Evolutionary conservation across 257 asterid genomes (phyloP), one percentile per base, ranked within the genome.

Genomic region (Solanum medicagineum): DNA sequence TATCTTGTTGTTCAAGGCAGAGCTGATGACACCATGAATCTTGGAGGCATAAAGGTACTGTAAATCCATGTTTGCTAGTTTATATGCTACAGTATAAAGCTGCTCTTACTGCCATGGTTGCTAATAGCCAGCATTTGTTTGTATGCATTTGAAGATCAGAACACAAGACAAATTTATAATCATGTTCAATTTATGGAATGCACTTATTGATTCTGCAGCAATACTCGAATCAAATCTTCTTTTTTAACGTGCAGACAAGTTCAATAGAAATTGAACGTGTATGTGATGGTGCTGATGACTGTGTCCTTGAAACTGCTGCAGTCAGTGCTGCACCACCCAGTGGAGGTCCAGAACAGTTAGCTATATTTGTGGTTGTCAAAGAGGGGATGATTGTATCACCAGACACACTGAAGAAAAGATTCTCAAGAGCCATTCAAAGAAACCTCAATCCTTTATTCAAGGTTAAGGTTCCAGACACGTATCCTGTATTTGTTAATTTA

Each of bases 11-110:
- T 94, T 65, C 98, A 93, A 81, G 99, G 99, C 74, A 88, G 99
- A 91, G 95, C 98, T 20, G 99, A 96, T 89, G 99, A 96, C 91
- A 96, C 99, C 66, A 94, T 96, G 99, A 96, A 96, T 89, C 94
- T 96, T 40, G 98, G 99, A 69, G 99, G 99, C 86, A 94, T 94
- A 81, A 94, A 94, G 96, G 99, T 94, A 69, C 47, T 77, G 53
- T 24, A 63, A 77, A 53, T 26, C 60, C 26, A 51, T 9, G 63
- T 77, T 51, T 75, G 32, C 32, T 44, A 20, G 80, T 10, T 49
- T 70, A 17, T 70, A 71, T 71, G 53, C 19, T 42, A 32, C 32
- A 29, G 3, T 29, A 69, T 9, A 36, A 69, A 17, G 26, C 16
- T 32, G 75, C 75, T 68, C 75, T 36, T 69, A 69, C 49, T 69